phyloP scores from a whole-genome alignment of 345 rosid species.

The Acer negundo region DNA sequence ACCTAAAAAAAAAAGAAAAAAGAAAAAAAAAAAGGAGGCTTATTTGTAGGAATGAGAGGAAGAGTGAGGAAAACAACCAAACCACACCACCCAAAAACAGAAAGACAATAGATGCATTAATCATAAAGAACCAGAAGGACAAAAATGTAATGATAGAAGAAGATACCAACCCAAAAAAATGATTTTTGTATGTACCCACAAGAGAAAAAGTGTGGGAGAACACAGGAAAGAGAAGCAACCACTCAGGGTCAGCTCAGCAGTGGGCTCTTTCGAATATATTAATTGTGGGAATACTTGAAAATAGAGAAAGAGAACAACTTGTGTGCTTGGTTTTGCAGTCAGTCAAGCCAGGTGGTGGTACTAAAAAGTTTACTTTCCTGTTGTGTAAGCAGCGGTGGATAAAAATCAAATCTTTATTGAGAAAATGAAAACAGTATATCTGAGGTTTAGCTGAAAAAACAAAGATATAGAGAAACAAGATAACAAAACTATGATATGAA shows the following conservation, averaged over 20 bases:
- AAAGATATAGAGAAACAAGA: neutral
- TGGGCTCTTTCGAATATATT: neutral
- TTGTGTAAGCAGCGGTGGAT: no score
- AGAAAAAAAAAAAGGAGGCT: slow-evolving; percentile 19
- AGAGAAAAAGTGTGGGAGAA: neutral
- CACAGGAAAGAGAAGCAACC: slow-evolving; percentile 6
- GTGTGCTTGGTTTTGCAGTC: slow-evolving; percentile 16
- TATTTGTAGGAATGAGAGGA: slow-evolving; percentile 20
- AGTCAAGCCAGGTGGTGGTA: no score
- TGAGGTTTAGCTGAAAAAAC: neutral
- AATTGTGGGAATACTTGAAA: slow-evolving; percentile 23
- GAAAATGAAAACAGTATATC: neutral
- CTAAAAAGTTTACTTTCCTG: no score
- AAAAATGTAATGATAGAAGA: neutral
- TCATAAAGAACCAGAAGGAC: no score
- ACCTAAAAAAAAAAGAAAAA: slow-evolving; percentile 29
- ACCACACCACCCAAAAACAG: slow-evolving; percentile 14
- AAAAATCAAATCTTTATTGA: neutral
- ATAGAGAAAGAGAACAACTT: slow-evolving; percentile 28
- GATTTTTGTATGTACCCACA: neutral
- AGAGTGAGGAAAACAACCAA: slow-evolving; percentile 21
- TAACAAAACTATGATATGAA: neutral
- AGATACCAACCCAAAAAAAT: neutral
- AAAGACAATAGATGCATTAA: neutral
- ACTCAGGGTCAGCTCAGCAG: neutral